Base-by-base conservation (phyloP, 2,329 filamentous ascomycete genomes). In the Tolypocladium cylindrosporum region DNA sequence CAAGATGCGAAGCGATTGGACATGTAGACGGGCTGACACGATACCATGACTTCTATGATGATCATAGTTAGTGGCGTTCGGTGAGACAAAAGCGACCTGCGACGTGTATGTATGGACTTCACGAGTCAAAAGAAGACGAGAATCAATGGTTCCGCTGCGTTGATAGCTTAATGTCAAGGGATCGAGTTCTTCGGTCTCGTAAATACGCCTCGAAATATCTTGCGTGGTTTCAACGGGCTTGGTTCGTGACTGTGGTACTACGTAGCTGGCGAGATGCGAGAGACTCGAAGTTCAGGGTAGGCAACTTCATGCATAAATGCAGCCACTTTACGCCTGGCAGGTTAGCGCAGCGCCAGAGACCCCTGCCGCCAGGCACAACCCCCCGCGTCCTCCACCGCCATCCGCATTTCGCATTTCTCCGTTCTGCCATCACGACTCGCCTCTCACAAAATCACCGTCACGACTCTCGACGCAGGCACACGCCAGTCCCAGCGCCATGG, bases 401-500 rank as follows among this genome's bases (percentile, higher is more conserved):
- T 8, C 48, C 48, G 31, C 48, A 6, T 51, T 51, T 36, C 31
- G 48, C 48, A 6, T 51, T 51, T 36, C 31, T 36, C 48, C 31
- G 10, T 52, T 34, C 8, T 51, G 48, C 27, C 19, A 1, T 51
- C 10, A 31, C 48, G 48, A 36, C 19, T 52, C 48, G 21, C 27
- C 31, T 34, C 31, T 34, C 14, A 6, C 40, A 31, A 6, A n/a
- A 43, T 8, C 4, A 42, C 6, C 54, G 27, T 55, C 54, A 37
- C 40, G 24, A n/a, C 57, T 16, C 52, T 54, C 56, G 58, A 4
- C 27, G 14, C 16, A 31, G 45, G 45, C 27, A 34, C 45, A 27
- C 45, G 45, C 31, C 31, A 1, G 2, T 21, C 5, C 31, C 34
- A 13, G 21, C 40, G 56, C 61, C 64, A 80, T 80, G 77, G 70